Evolutionary conservation across 2,329 filamentous ascomycete genomes (phyloP).

Genomic region (Epicoccum sorghinum): DNA sequence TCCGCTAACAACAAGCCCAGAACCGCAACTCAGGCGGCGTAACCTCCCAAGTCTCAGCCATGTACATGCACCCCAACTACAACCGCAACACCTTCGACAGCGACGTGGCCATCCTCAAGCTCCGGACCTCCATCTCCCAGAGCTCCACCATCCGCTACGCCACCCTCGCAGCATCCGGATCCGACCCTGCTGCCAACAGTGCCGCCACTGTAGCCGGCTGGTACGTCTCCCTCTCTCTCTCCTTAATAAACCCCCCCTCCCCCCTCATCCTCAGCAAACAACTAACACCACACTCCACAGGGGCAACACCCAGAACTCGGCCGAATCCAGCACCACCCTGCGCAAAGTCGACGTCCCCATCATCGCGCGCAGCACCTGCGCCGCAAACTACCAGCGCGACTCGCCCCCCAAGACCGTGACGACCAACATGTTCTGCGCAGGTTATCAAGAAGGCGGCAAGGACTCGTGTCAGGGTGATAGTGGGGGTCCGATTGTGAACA

Average conservation of each 20-base stretch:
- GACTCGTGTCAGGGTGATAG: slow-evolving; percentile 43
- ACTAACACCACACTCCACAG: background rate
- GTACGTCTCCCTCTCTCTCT: too few species aligned
- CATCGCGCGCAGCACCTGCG: slow-evolving; percentile 24
- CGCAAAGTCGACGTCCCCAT: slow-evolving; percentile 38
- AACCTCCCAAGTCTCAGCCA: slow-evolving; percentile 23
- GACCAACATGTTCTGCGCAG: slow-evolving; percentile 36
- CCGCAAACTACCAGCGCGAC: slow-evolving; percentile 19
- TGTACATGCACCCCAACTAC: slow-evolving; percentile 32
- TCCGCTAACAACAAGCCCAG: slow-evolving; percentile 9
- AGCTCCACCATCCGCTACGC: slow-evolving; percentile 34
- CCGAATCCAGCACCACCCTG: slow-evolving; percentile 18
- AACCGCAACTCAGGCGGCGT: slow-evolving; percentile 29
- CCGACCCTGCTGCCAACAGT: slow-evolving; percentile 29
- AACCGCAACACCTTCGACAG: slow-evolving; percentile 18
- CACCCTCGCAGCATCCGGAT: slow-evolving; percentile 25
- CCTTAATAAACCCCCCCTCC: too few species aligned
- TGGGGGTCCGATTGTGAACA: slow-evolving; percentile 34
- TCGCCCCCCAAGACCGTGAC: slow-evolving; percentile 20
- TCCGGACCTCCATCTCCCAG: slow-evolving; percentile 28
- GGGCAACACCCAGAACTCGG: slow-evolving; percentile 21
- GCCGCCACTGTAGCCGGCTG: slow-evolving; percentile 32
- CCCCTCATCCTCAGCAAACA: too few species aligned
- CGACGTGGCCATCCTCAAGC: slow-evolving; percentile 37
- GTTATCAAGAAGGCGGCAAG: slow-evolving; percentile 27